phyloP scores from a whole-genome alignment of 2,329 filamentous ascomycete species.

The Fusarium musae region DNA sequence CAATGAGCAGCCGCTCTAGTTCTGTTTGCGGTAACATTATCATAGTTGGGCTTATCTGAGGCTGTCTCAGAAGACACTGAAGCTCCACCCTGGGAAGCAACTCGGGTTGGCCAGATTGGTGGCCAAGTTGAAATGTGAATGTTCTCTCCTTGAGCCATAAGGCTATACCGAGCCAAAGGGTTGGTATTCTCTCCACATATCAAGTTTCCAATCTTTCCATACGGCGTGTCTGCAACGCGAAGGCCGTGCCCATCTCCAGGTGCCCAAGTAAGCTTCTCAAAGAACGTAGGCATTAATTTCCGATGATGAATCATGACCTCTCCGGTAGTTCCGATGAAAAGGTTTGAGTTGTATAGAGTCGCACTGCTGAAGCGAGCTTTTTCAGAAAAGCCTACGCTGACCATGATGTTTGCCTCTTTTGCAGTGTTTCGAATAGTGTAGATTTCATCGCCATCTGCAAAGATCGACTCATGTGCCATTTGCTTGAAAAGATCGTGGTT shows the following conservation, averaged over 20 bases:
- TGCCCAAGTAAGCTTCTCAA: conserved; percentile 66
- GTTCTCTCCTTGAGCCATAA: conserved; percentile 66
- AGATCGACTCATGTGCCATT: conserved; percentile 58
- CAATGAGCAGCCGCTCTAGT: conserved; percentile 64
- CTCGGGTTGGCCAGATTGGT: conserved; percentile 62
- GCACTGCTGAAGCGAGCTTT: conserved; percentile 55
- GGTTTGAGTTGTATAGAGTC: conserved; percentile 62
- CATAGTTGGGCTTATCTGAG: conserved; percentile 54
- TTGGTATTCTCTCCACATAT: conserved; percentile 71
- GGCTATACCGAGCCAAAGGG: conserved; percentile 61
- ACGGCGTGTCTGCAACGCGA: conserved; percentile 55
- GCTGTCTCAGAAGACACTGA: rapidly evolving
- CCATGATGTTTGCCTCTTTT: conserved; percentile 50
- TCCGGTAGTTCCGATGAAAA: conserved; percentile 58
- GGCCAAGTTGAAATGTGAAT: conserved; percentile 67
- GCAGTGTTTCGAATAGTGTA: conserved; percentile 53
- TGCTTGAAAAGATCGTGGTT: conserved; percentile 62
- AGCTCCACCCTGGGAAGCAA: not conserved
- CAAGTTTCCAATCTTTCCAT: conserved; percentile 60
- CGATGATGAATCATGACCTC: conserved; percentile 62
- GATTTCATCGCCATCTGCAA: conserved; percentile 59
- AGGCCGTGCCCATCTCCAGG: conserved; percentile 63
- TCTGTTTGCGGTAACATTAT: conserved; percentile 65
- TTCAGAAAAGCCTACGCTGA: conserved; percentile 64
- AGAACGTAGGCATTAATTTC: conserved; percentile 66